phyloP scores from a whole-genome alignment of 805 yeast genomes.

The Candida michaelii region DNA sequence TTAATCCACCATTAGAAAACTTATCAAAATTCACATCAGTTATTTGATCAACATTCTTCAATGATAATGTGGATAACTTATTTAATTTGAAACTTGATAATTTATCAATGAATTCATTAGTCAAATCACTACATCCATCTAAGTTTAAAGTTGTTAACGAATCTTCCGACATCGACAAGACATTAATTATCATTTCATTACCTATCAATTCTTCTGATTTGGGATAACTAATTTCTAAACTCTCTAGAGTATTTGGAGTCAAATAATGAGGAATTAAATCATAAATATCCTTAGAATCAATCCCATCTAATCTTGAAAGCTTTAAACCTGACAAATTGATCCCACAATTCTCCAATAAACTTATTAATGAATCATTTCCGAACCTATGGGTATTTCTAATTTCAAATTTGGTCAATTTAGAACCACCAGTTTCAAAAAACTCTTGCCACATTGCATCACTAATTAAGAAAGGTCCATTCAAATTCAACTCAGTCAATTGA shows the following conservation, averaged over 20 bases:
- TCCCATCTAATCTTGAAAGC: slow-evolving; percentile 70
- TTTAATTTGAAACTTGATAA: slow-evolving; percentile 53
- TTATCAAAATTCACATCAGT: slow-evolving; percentile 64
- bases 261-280: slow-evolving; percentile 66
- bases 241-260: slow-evolving; percentile 42
- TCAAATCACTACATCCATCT: slow-evolving; percentile 71
- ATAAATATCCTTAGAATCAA: slow-evolving; percentile 56
- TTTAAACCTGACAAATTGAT: slow-evolving; percentile 53
- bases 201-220: slow-evolving; percentile 60
- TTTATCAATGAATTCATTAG: slow-evolving; percentile 66
- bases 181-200: slow-evolving; percentile 64
- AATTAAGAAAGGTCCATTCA: slow-evolving; percentile 90
- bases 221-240: slow-evolving; percentile 70
- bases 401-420: slow-evolving; percentile 56
- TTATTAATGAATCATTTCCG: slow-evolving; percentile 59
- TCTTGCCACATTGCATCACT: slow-evolving; percentile 74
- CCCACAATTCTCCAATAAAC: slow-evolving; percentile 60
- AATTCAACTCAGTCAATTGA: slow-evolving; percentile 51
- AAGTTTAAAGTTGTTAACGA: slow-evolving; percentile 56
- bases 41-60: slow-evolving; percentile 59
- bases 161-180: slow-evolving; percentile 63
- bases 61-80: slow-evolving; percentile 55
- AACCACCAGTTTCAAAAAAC: slow-evolving; percentile 62
- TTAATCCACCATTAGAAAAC: slow-evolving; percentile 58
- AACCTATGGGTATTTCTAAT: slow-evolving; percentile 84